Percentiles rank a stretch among this genome's conserved stretches.
Evolutionary conservation across 331 rosid species (phyloP).

Genomic region (Acacia pycnantha): DNA sequence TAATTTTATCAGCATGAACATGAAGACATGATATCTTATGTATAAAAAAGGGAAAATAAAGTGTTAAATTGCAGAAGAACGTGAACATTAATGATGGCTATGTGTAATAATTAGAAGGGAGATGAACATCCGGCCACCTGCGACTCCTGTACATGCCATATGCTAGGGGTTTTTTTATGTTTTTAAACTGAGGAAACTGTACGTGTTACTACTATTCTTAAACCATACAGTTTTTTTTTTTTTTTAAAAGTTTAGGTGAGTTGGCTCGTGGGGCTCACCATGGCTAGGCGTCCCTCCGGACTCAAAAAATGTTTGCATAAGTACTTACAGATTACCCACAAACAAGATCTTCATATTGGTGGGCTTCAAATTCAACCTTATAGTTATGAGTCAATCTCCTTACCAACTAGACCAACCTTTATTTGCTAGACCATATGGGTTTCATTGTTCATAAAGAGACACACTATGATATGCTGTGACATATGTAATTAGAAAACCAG

Average conservation of each 20-base stretch:
- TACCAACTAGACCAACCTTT: no score
- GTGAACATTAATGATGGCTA: conserved; percentile 24
- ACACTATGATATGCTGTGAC: neutral
- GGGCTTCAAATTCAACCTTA: no score
- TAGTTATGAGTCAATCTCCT: no score
- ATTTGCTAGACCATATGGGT: no score
- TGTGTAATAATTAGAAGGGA: neutral
- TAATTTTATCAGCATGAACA: neutral
- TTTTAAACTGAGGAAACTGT: neutral
- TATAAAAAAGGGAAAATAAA: conserved; percentile 35
- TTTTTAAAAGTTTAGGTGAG: no score
- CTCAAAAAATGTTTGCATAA: no score
- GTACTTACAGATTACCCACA: no score
- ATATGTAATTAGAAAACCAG: neutral
- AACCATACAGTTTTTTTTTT: neutral
- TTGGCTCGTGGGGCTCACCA: no score
- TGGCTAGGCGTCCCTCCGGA: rapidly evolving
- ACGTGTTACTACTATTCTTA: neutral
- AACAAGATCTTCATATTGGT: no score
- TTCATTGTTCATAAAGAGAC: no score
- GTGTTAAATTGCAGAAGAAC: conserved; percentile 31
- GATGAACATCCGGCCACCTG: conserved; percentile 10
- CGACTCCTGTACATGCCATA: neutral
- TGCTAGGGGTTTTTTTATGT: neutral
- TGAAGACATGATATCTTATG: conserved; percentile 32